Base-by-base conservation (phyloP, 2,329 filamentous ascomycete genomes). In the Graphilbum sp. region DNA sequence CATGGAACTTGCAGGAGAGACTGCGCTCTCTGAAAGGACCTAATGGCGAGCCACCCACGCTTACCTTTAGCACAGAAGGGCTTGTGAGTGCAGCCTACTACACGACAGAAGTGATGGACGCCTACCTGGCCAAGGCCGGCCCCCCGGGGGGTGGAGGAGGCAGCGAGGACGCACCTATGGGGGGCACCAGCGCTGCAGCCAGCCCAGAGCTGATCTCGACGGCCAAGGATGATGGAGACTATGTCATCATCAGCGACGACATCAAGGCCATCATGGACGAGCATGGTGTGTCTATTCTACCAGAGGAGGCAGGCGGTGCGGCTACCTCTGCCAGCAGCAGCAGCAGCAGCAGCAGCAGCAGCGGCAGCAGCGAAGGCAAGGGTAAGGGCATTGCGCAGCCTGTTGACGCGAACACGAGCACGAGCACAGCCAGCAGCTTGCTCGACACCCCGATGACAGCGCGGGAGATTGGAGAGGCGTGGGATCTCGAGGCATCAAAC, bases 1-100 rank as follows among this genome's bases (percentile, higher is more conserved):
- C 73, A 33, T 95, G 88, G 88, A 67, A 70, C 34, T 73, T 80
- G 56, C 82, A 84, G 44, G 66, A 69, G 42, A 63, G 74, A 34
- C 57, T 90, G 12, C 65, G 63, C 24, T 57, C 61, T 21, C 51
- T 84, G 3, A 66, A 73, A 44, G 57, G 53, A 49, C 62, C 39
- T 44, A 24, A 52, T 50, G 42, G 46, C 32, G 21, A 48, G 42
- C 15, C 32, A 40, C 13, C 32, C 3, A 6, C 41, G 2, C 27
- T 36, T 11, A 37, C 18, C 10, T 43, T 43, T 5, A 11, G 15
- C 2, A 18, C 34, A 1, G 19, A 32, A 2, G 34, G 34, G 13
- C 23, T 42, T 7, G 27, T 11, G 1, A 36, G 42, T 23, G 38
- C 40, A 2, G 33, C 37, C 1, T 20, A 15, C 4, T 45, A 45